Evolutionary conservation across 345 rosid genomes (phyloP), one percentile per base, ranked within the genome.

Genomic region (Punica granatum): DNA sequence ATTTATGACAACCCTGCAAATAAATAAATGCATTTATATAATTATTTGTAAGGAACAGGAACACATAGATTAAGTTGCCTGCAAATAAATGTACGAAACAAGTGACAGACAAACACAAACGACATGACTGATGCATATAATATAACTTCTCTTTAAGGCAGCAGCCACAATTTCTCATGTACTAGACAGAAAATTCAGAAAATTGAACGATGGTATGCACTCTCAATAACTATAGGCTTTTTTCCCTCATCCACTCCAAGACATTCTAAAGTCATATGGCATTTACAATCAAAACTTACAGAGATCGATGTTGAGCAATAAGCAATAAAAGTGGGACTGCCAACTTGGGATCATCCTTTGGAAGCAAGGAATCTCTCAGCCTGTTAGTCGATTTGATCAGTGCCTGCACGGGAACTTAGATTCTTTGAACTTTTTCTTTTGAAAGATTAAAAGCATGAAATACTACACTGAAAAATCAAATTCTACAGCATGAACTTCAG

Each of bases 271-370:
- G 60, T 26, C 33, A 25, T 25, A 15, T 6, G 13, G 32, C 33
- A 54, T 25, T 21, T 2, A 14, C 26, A 26, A 32, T 28, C 15
- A 26, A 30, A 75, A 72, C 99, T 83, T 87, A 92, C 99, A 92
- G 77, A 63, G 99, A 88, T 69, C 97, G 94, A 71, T 95, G 96
- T 74, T 95, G 99, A 58, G 98, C 97, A 53, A 95, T 76, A 77
- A 95, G 97, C 68, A 95, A 76, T 78, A 95, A 77, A 74, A 92
- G 90, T 26, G 98, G 97, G 68, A 90, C 75, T 35, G 98, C 99
- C 77, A 92, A 75, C 79, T 88, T 95, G 41, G 92, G 92, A 72
- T 95, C 98, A 80, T 92, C 99, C 82, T 83, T 90, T 11, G 99
- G 85, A 72, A 92, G 89, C 81, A 95, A 81, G 1, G 99, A 88